Evolutionary conservation across 108 stramenopile species (phyloP).

Genomic region (Nitzschia sp.): DNA sequence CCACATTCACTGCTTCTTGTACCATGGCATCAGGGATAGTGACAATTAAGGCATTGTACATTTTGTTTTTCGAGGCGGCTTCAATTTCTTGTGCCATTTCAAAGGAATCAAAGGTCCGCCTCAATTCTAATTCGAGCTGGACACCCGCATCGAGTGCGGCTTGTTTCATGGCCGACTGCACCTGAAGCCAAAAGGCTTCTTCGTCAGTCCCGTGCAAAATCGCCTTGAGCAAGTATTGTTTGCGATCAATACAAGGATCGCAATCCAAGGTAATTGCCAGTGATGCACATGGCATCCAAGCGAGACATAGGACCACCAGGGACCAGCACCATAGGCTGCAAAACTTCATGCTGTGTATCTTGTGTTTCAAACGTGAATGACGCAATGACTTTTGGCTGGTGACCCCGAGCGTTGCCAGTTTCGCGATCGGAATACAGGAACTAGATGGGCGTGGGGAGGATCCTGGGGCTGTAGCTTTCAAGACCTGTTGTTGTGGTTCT

Average conservation of each 20-base stretch:
- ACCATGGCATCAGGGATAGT: slow-evolving; percentile 16
- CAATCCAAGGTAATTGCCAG: too few relatives aligned
- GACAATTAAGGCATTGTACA: slow-evolving; percentile 29
- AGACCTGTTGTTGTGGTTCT: too few relatives aligned
- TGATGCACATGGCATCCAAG: too few relatives aligned
- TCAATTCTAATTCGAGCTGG: slow-evolving; percentile 2
- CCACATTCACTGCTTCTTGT: slow-evolving; percentile 12
- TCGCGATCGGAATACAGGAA: too few relatives aligned
- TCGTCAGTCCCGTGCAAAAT: slow-evolving; percentile 19
- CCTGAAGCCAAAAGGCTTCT: background rate
- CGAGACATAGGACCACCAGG: too few relatives aligned
- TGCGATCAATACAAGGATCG: slow-evolving; percentile 35
- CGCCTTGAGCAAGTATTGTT: slow-evolving; percentile 5
- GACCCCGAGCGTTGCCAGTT: too few relatives aligned
- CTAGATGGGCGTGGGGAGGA: too few relatives aligned
- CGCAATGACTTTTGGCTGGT: too few relatives aligned
- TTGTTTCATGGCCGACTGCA: slow-evolving; percentile 18
- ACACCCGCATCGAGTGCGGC: slow-evolving; percentile 22
- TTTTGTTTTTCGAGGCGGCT: background rate
- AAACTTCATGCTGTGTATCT: too few relatives aligned
- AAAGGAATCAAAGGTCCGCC: background rate
- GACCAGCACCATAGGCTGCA: too few relatives aligned
- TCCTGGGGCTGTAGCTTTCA: too few relatives aligned
- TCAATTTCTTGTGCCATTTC: slow-evolving; percentile 12
- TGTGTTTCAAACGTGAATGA: too few relatives aligned